These are phyloP conservation scores for Hymenoscyphus scutula DNA, from an alignment of 2,329 filamentous ascomycete genomes.

Conservation along the genomic window DNA sequence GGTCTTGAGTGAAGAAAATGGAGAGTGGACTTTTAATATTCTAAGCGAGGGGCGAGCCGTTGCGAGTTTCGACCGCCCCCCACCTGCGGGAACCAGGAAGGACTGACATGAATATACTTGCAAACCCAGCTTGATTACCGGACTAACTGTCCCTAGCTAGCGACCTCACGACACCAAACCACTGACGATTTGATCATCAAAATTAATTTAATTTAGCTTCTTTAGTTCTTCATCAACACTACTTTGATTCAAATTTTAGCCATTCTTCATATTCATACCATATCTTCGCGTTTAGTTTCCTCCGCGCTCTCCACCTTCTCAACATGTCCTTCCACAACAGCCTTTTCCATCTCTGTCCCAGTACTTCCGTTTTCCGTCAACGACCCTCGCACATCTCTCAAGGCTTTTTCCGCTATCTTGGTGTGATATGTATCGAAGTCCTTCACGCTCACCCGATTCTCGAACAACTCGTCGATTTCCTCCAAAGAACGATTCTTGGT, in stretches of 20 bases:
- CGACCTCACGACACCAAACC: no score
- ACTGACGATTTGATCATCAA: background rate
- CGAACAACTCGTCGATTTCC: slow-evolving; percentile 40
- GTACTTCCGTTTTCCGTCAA: slow-evolving; percentile 5
- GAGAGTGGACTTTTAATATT: no score
- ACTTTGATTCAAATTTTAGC: no score
- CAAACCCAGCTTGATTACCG: no score
- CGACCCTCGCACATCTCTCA: slow-evolving; percentile 15
- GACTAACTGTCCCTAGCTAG: no score
- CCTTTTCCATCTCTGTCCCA: slow-evolving; percentile 13
- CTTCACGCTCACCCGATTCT: slow-evolving; percentile 21
- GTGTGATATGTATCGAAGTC: slow-evolving; percentile 17
- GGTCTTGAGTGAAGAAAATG: no score
- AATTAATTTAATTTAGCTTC: no score
- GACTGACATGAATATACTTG: no score
- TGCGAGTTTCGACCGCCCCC: no score
- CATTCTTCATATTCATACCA: slow-evolving; percentile 3
- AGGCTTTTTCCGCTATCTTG: slow-evolving; percentile 19
- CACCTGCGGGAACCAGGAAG: no score
- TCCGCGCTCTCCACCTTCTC: slow-evolving; percentile 3
- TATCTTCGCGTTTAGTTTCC: slow-evolving; percentile 2
- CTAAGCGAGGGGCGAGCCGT: no score
- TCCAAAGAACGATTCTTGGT: slow-evolving; percentile 40
- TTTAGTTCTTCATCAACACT: background rate
- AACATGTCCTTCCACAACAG: slow-evolving; percentile 6